Evolutionary conservation across 805 yeast genomes (phyloP).

Genomic region (Suhomyces tanzawaensis): DNA sequence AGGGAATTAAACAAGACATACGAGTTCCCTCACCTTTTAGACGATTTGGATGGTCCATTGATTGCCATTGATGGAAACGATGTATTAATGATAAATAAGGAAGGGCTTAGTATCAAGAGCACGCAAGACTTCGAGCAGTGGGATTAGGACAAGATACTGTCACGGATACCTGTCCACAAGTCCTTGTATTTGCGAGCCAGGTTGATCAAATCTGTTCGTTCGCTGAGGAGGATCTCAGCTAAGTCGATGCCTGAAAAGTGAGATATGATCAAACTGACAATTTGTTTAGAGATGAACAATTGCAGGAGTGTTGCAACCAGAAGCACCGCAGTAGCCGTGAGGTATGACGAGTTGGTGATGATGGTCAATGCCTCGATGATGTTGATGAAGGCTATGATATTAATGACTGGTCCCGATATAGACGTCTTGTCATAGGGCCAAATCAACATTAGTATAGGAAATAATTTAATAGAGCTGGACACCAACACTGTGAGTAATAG

Average conservation of each 20-base stretch:
- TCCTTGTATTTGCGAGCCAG: slow-evolving; percentile 4
- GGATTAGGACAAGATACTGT: slow-evolving; percentile 8
- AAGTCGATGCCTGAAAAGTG: slow-evolving; percentile 12
- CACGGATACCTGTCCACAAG: background rate
- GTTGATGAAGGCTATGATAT: slow-evolving; percentile 57
- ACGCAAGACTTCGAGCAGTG: slow-evolving; percentile 15
- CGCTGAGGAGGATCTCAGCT: slow-evolving; percentile 10
- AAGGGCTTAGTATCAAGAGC: slow-evolving; percentile 30
- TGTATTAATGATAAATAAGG: slow-evolving; percentile 26
- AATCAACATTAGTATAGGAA: slow-evolving; percentile 89
- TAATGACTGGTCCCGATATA: slow-evolving; percentile 57
- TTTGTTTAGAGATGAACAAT: slow-evolving; percentile 12
- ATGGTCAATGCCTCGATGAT: slow-evolving; percentile 55
- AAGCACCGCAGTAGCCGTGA: slow-evolving; percentile 14
- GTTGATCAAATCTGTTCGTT: slow-evolving; percentile 5
- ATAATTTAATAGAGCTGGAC: slow-evolving; percentile 75
- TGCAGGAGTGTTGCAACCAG: slow-evolving; percentile 16
- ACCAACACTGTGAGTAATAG: slow-evolving; percentile 69
- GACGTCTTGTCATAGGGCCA: slow-evolving; percentile 91
- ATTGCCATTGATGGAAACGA: slow-evolving; percentile 59
- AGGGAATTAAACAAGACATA: slow-evolving; percentile 71
- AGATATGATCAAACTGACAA: slow-evolving; percentile 15
- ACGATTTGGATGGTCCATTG: slow-evolving; percentile 82
- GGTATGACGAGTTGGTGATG: slow-evolving; percentile 19
- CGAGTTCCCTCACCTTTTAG: slow-evolving; percentile 70